Conservation (phyloP, 495 filamentous ascomycete species). For the Penicillium fimorum region DNA sequence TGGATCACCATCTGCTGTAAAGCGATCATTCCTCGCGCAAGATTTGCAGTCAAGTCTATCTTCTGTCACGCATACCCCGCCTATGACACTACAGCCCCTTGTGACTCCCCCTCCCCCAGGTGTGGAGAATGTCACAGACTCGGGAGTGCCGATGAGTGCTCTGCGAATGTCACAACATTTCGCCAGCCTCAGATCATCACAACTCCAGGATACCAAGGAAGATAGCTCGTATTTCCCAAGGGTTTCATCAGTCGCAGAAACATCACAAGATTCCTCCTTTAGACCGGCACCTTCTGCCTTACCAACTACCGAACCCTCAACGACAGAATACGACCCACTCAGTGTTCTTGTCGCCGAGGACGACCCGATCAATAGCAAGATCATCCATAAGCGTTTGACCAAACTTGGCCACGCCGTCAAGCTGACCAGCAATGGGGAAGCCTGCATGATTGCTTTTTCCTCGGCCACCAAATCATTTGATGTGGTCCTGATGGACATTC, state of each 20-base stretch:
- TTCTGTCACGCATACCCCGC: conserved; percentile 24
- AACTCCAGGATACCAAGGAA: background rate
- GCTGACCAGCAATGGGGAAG: conserved; percentile 81
- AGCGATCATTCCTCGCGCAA: conserved; percentile 16
- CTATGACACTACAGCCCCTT: conserved; percentile 19
- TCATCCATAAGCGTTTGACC: conserved; percentile 78
- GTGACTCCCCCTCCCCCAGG: conserved; percentile 31
- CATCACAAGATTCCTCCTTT: background rate
- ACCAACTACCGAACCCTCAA: conserved; percentile 5
- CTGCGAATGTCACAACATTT: conserved; percentile 41
- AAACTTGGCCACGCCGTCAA: conserved; percentile 73
- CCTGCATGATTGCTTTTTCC: conserved; percentile 69
- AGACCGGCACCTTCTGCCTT: background rate
- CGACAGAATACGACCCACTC: conserved; percentile 36
- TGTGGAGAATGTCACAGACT: conserved; percentile 39
- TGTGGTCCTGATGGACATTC: conserved; percentile 82
- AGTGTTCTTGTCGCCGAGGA: conserved; percentile 85
- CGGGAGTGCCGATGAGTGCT: conserved; percentile 41
- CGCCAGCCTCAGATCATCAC: conserved; percentile 9
- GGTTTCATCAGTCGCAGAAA: conserved; percentile 1
- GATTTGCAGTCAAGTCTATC: conserved; percentile 25
- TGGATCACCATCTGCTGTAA: conserved; percentile 5
- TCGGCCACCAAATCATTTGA: conserved; percentile 64
- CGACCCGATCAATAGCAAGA: conserved; percentile 88
- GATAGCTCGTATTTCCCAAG: conserved; percentile 25